A percentile compares a stretch with the other conserved stretches of the same genome.
These are phyloP conservation scores for Scheffersomyces lignicola DNA, from an alignment of 1,139 yeast genomes.

Conservation along the genomic window DNA sequence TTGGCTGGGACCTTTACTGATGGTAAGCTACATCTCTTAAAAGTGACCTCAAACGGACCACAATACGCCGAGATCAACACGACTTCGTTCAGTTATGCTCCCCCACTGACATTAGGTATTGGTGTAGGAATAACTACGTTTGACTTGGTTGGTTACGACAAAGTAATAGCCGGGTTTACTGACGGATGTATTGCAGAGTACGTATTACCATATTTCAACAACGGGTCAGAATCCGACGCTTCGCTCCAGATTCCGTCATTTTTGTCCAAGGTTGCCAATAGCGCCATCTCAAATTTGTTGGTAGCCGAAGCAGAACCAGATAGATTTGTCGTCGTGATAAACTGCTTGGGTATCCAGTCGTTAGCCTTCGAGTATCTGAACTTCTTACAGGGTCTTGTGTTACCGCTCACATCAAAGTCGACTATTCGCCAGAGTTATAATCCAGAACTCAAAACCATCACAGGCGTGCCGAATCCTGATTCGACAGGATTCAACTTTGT, in stretches of 20 bases:
- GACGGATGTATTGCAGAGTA: conserved; percentile 72
- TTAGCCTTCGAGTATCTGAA: conserved; percentile 42
- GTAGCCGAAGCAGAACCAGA: conserved; percentile 29
- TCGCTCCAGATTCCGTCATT: conserved; percentile 46
- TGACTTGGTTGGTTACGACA: conserved; percentile 53
- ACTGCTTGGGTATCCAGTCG: conserved; percentile 51
- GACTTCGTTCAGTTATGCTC: conserved; percentile 30
- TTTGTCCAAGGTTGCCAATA: conserved; percentile 45
- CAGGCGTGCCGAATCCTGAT: conserved; percentile 30
- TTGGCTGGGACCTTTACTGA: conserved; percentile 61
- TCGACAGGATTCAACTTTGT: conserved; percentile 28
- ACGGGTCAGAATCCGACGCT: conserved; percentile 12
- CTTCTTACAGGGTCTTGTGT: conserved; percentile 32
- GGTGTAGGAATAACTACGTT: conserved; percentile 45
- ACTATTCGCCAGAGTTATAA: conserved; percentile 29
- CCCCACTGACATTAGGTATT: conserved; percentile 12
- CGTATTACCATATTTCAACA: conserved; percentile 29
- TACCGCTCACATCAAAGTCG: conserved; percentile 21
- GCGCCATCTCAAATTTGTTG: conserved; percentile 48
- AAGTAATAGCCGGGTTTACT: conserved; percentile 59
- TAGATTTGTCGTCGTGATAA: conserved; percentile 38
- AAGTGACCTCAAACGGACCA: conserved; percentile 22
- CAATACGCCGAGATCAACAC: conserved; percentile 22
- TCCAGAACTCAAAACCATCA: conserved; percentile 22
- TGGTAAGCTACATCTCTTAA: conserved; percentile 59